Evolutionary conservation across 441 rosid genomes (phyloP), one percentile per base, ranked within the genome.

Genomic region (Melastoma candidum): DNA sequence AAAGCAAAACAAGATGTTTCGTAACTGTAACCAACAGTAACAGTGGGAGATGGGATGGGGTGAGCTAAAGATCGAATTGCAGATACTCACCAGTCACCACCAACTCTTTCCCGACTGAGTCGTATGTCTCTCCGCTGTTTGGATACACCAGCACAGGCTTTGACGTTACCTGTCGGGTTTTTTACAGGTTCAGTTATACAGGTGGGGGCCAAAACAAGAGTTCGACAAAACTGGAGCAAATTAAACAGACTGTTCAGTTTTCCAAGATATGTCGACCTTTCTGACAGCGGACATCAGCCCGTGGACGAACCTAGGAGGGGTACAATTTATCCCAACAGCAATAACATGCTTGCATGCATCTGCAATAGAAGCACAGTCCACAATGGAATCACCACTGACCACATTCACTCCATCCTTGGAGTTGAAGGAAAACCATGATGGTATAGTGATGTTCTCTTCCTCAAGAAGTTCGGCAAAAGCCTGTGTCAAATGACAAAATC

Each of bases 401-500:
- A 82, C 85, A 54, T 81, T 81, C 63, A 79, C 43, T 1, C 95
- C 95, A 67, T 86, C 97, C 68, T 84, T 86, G 0, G 94, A 90
- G 77, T 81, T 84, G 52, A 90, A 90, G 54, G 89, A 74, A 58
- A 90, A 79, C 97, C 95, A 90, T 29, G 95, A 85, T 2, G 97
- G 97, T 58, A 79, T 61, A 54, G 74, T 74, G 54, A 79, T 66
- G 51, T 54, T 69, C 54, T 84, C 94, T 65, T 86, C 97, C 68
- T 81, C 75, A 52, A 90, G 70, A 46, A 86, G 81, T 63, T 86
- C 84, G 32, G 78, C 90, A 75, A 64, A 86, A 47, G 95, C 97
- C 85, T 79, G 63, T 36, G 63, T 9, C 25, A 17, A 64, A 50
- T 13, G 55, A 8, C 48, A n/a, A 22, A 12, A 44, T 49, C 4